Base-by-base conservation (phyloP, 176 grass and related monocot species). In the Musa itinerans region DNA sequence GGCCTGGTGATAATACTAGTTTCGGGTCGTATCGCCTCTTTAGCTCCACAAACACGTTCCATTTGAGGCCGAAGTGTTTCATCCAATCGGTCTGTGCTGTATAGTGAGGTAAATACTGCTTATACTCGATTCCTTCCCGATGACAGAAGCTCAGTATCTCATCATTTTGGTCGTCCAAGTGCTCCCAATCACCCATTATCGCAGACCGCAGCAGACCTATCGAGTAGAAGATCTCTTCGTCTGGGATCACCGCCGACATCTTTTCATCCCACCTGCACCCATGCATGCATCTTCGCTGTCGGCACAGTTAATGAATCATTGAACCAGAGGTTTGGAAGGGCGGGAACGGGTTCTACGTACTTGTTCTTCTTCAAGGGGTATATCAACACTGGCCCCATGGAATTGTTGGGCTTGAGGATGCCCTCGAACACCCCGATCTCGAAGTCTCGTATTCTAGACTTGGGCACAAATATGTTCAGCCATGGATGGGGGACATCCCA, bases 1-100 rank as follows among this genome's bases (percentile, higher is more conserved):
- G 88, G 11, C 92, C 86, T 1, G 86, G 86, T 6, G 88, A 86
- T n/a, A 96, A 43, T 71, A 96, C 83, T 8, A 84, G 79, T 66
- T 81, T 85, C 29, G 92, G 92, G 10, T 96, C 89, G 19, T 91
- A 96, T 27, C 53, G 83, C 12, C 15, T 19, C 82, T 96, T 96
- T 12, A 85, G 57, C 16, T 76, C 22, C 0, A 71, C 62, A 64
- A 96, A 96, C 19, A 59, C 74, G 9, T n/a, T 17, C 89, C 92
- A 96, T 76, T 82, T 89, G 5, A 21, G 2, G 10, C 89, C 89
- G 29, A 96, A 92, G 63, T 96, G 92, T 54, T 74, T 76, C 78
- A 81, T 84, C 92, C 92, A 96, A 8, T 83, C 92, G 14, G 2
- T 69, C 72, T 71, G 75, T 14, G 64, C 84, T 50, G 72, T 20